These are phyloP conservation scores for Coemansia interrupta DNA, from an alignment of 192 early-diverging fungal genomes.

Conservation along the genomic window DNA sequence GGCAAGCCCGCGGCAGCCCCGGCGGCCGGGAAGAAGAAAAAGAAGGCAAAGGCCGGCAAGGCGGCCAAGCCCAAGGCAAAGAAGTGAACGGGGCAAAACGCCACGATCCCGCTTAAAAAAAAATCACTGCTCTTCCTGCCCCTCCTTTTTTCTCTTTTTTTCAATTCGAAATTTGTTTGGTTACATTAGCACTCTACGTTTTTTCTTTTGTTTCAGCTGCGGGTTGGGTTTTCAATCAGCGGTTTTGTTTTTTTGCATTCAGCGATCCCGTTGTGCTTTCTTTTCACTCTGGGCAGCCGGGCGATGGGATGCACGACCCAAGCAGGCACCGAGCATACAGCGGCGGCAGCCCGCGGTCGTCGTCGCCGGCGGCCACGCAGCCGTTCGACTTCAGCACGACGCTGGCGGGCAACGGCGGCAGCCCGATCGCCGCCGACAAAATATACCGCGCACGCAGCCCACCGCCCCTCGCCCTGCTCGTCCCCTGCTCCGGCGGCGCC, in stretches of 20 bases:
- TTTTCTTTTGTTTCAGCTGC: no score
- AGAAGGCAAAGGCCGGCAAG: constrained; percentile 19
- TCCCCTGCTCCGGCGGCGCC: no score
- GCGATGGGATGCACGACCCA: constrained; percentile 12
- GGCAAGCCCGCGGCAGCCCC: no score
- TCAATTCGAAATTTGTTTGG: neutral
- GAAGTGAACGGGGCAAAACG: constrained; percentile 3
- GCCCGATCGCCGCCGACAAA: constrained; percentile 18
- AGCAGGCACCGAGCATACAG: neutral
- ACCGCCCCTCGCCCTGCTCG: no score
- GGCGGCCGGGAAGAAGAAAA: neutral
- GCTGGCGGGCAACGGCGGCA: constrained; percentile 5
- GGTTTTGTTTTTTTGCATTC: neutral
- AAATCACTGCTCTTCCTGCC: neutral
- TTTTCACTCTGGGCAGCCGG: neutral
- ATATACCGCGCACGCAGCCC: constrained; percentile 5
- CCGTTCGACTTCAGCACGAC: neutral
- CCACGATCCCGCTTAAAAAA: neutral
- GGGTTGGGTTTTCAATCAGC: no score
- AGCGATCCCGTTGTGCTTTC: neutral
- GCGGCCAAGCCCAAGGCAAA: constrained; percentile 25
- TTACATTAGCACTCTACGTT: no score
- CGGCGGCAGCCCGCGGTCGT: neutral
- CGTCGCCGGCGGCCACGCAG: constrained; percentile 5
- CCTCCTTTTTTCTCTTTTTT: constrained; percentile 3